Base-by-base conservation (phyloP, 768 basidiomycete genomes). In the Psilocybe subaeruginosa region DNA sequence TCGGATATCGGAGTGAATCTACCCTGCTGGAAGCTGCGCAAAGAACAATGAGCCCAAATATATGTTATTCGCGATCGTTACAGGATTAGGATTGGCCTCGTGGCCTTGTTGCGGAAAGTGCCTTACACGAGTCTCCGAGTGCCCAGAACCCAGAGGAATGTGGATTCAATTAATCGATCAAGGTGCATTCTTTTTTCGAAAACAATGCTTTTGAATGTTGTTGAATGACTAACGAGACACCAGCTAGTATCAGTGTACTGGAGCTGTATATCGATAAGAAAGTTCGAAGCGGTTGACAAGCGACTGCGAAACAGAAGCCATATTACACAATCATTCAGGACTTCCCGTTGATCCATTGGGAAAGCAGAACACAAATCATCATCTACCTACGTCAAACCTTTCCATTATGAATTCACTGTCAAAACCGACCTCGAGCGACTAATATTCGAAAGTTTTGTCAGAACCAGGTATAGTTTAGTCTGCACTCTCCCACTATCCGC, bases 351-450 rank as follows among this genome's bases (percentile, higher is more conserved):
- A 14, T 39, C 37, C 14, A 8, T 39, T 1, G 3, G 37, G 37
- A 14, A 39, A 39, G 37, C 37, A 39, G 8, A 14, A 23, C 23
- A 23, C 23, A 23, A 23, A 68, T 86, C 90, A 66, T 83, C 93
- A 56, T 90, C 91, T n/a, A 79, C 80, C 0, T 76, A 87, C 64
- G 83, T 91, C 58, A 85, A 81, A 67, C 88, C 92, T 14, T 81
- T 74, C 6, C 92, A 95, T 71, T 96, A 95, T 73, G 89, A 92
- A 66, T 69, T 95, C 54, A 86, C 85, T 47, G 76, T 95, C 70
- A 86, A 84, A 69, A 95, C 93, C 3, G 93, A 98, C 75, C 85
- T 98, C 56, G 82, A 89, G 58, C 80, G 80, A 17, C 81, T 87
- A 61, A 82, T 76, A 8, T 99, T 95, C 72, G 78, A 85, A 46